Percentiles rank a stretch among this genome's conserved stretches.
Conservation (phyloP, 2,329 filamentous ascomycete species). For the Claviceps fusiformis region DNA sequence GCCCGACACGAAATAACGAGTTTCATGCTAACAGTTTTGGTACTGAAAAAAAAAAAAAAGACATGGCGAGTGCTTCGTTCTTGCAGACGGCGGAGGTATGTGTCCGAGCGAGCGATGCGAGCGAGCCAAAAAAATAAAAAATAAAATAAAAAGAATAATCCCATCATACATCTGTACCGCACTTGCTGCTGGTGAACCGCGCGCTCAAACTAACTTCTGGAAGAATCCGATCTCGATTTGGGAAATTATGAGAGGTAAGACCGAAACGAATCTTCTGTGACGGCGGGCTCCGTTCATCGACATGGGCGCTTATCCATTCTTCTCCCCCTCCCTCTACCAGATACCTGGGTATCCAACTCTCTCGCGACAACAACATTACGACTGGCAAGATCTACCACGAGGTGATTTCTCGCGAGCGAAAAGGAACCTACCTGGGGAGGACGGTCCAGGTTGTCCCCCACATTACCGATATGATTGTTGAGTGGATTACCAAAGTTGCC, state of each 20-base stretch:
- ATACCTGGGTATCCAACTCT: slow-evolving; percentile 72
- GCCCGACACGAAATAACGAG: no score
- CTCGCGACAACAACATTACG: slow-evolving; percentile 86
- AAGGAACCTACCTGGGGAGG: slow-evolving; percentile 68
- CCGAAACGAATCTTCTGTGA: slow-evolving; percentile 4
- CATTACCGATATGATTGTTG: slow-evolving; percentile 80
- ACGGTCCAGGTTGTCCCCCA: slow-evolving; percentile 89
- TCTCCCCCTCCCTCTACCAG: slow-evolving; percentile 12
- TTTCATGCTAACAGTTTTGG: slow-evolving; percentile 3
- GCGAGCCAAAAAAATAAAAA: no score
- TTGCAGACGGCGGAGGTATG: slow-evolving; percentile 59
- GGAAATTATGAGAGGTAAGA: slow-evolving; percentile 40
- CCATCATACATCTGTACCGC: no score
- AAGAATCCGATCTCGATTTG: slow-evolving; percentile 36
- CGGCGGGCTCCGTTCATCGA: background rate
- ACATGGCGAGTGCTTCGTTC: slow-evolving; percentile 82
- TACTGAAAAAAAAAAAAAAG: no score
- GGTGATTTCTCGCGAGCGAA: slow-evolving; percentile 24
- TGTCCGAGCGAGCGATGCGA: background rate
- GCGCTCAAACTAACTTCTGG: background rate
- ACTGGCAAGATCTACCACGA: slow-evolving; percentile 85
- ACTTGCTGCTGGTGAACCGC: background rate
- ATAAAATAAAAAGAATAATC: no score
- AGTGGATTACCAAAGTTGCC: slow-evolving; percentile 82
- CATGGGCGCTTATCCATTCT: background rate